Evolutionary conservation across 768 basidiomycete genomes (phyloP).

Genomic region (Coprinellus aureogranulatus): DNA sequence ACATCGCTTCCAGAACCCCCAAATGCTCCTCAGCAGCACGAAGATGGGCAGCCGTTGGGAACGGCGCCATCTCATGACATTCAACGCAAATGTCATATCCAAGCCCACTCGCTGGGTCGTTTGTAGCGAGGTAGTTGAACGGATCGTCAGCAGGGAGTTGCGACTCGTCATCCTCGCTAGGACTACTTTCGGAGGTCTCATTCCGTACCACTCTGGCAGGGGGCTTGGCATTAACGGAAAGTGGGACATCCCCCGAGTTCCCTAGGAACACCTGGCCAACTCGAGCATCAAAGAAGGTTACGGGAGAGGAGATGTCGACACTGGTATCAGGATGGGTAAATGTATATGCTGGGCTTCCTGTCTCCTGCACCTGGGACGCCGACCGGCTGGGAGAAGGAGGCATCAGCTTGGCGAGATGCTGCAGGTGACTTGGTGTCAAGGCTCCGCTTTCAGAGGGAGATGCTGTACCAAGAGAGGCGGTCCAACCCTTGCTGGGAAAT

Average conservation of each 20-base stretch:
- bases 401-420: conserved; percentile 11
- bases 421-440: conserved; percentile 10
- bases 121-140: conserved; percentile 41
- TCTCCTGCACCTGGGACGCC: neutral
- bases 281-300: conserved; percentile 50
- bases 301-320: conserved; percentile 30
- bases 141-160: conserved; percentile 32
- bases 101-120: conserved; percentile 47
- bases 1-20: conserved; percentile 59
- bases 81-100: conserved; percentile 88
- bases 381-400: conserved; percentile 1
- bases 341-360: neutral
- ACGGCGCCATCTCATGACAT: conserved; percentile 78
- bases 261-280: conserved; percentile 77
- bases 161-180: conserved; percentile 2
- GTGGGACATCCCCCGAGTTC: conserved; percentile 78
- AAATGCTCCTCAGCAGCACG: conserved; percentile 77
- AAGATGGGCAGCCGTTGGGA: conserved; percentile 65
- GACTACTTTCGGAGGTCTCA: too few relatives aligned
- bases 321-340: conserved; percentile 9
- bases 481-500: neutral
- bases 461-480: neutral
- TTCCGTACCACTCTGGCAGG: too few relatives aligned
- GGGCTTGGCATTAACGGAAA: conserved; percentile 27
- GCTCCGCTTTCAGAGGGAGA: neutral